Evolutionary conservation across 2,329 filamentous ascomycete genomes (phyloP), one percentile per base, ranked within the genome.

Genomic region (Thermochaetoides dissita): DNA sequence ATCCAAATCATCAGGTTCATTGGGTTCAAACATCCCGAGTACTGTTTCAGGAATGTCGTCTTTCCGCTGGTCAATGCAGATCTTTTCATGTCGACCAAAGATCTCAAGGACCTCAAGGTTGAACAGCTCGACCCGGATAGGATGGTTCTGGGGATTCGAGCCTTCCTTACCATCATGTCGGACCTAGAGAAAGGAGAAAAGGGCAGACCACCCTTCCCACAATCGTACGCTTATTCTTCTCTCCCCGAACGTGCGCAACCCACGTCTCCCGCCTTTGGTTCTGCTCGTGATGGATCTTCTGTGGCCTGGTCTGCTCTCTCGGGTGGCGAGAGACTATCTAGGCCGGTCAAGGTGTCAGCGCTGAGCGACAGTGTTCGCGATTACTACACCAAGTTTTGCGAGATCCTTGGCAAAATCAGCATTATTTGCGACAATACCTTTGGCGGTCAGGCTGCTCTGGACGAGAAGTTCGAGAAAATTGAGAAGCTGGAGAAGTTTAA

Each of bases 401-500:
- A 94, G 58, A 89, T 98, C 24, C 66, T 98, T 7, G 91, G 89
- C 28, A 93, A 94, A 58, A 93, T 98, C 43, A 94, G 88, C 2
- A 83, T 96, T 36, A 81, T 96, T 31, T 98, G 91, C 61, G 91
- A 98, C 59, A 91, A 94, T 53, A 84, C 89, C 0, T 98, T 98
- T 63, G 93, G 91, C 40, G 91, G 91, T 1, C 91, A 98, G 63
- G 91, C 89, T 30, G 85, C 86, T 0, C 63, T 96, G 38, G 91
- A 98, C 55, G 93, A 98, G 60, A 96, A 95, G 57, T 94, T 96
- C 57, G 91, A 98, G 59, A 95, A 94, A 31, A 32, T 24, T 56
- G 91, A 98, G 59, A 95, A 95, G 57, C 94, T 96, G 57, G 91
- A 98, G 59, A 95, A 94, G 56, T 94, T 96, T 57, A 84, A 75